phyloP scores from a whole-genome alignment of 1,139 yeast species.

The Kurtzmaniella natalensis region DNA sequence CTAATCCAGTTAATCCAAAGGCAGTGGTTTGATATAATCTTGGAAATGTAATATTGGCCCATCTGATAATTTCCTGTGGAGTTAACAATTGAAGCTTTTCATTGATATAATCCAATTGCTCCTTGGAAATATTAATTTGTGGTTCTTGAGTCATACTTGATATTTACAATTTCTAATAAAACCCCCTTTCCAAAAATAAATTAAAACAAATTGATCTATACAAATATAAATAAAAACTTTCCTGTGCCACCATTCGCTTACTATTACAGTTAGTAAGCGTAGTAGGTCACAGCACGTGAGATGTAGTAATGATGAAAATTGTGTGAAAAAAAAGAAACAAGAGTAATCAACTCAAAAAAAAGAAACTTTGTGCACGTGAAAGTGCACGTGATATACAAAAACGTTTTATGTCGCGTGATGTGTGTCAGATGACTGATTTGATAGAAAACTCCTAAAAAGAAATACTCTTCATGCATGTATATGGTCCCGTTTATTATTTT shows the following conservation, averaged over 20 bases:
- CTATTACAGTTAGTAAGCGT: too few species aligned
- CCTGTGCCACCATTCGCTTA: too few species aligned
- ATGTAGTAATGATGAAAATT: neutral
- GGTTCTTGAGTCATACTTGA: conserved; percentile 5
- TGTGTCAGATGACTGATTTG: too few species aligned
- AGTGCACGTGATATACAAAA: too few species aligned
- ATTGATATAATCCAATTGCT: conserved; percentile 62
- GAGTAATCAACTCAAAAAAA: neutral
- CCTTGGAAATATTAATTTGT: conserved; percentile 22
- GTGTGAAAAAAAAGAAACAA: neutral
- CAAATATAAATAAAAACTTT: too few species aligned
- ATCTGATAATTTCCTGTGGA: conserved; percentile 71
- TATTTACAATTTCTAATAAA: too few species aligned
- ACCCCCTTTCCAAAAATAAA: too few species aligned
- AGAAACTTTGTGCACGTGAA: neutral
- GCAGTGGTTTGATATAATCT: conserved; percentile 88
- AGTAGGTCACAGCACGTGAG: conserved; percentile 3
- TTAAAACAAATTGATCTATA: too few species aligned
- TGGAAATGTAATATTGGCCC: conserved; percentile 84
- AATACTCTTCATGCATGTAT: too few species aligned
- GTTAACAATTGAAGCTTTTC: conserved; percentile 47
- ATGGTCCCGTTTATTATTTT: too few species aligned
- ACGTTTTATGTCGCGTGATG: too few species aligned
- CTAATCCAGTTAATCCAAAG: conserved; percentile 89
- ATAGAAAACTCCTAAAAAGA: too few species aligned